These are phyloP conservation scores for Anthracocystis setariae DNA, from an alignment of 1,284 basidiomycete species.

Conservation along the genomic window DNA sequence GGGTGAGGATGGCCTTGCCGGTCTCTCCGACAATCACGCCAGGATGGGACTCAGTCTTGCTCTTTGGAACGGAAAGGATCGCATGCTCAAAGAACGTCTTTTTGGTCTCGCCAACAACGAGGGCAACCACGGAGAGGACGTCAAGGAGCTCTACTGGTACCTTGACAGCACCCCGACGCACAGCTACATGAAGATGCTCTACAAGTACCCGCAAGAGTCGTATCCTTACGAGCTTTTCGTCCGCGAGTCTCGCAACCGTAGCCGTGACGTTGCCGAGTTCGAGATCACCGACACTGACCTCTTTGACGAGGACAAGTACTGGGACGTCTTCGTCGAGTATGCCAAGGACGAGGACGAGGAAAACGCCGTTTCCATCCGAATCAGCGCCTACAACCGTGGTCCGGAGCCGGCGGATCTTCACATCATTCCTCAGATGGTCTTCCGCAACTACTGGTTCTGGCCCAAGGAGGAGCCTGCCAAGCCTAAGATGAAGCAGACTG, in stretches of 20 bases:
- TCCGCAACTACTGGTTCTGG: slow-evolving; percentile 99
- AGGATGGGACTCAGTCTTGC: slow-evolving; percentile 88
- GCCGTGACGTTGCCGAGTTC: slow-evolving; percentile 86
- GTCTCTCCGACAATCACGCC: slow-evolving; percentile 95
- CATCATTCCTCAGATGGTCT: slow-evolving; percentile 93
- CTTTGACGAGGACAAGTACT: slow-evolving; percentile 93
- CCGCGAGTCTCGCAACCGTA: slow-evolving; percentile 81
- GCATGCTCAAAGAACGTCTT: slow-evolving; percentile 93
- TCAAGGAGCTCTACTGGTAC: slow-evolving; percentile 98
- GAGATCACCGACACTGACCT: slow-evolving; percentile 92
- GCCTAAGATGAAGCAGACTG: slow-evolving; percentile 74
- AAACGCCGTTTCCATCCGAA: slow-evolving; percentile 88
- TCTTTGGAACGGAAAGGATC: slow-evolving; percentile 94
- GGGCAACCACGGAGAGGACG: slow-evolving; percentile 97
- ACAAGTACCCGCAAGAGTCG: slow-evolving; percentile 93
- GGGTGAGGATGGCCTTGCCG: slow-evolving; percentile 97
- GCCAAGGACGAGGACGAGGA: slow-evolving; percentile 94
- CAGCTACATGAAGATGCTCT: slow-evolving; percentile 98
- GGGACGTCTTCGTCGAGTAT: slow-evolving; percentile 88
- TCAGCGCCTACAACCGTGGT: slow-evolving; percentile 95
- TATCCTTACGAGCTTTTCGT: slow-evolving; percentile 95
- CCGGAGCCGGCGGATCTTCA: slow-evolving; percentile 95
- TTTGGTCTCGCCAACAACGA: slow-evolving; percentile 94
- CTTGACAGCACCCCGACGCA: slow-evolving; percentile 97
- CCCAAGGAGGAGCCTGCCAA: slow-evolving; percentile 79